These are phyloP conservation scores for Pythium vanterpoolii DNA, from an alignment of 352 stramenopile species.

Conservation along the genomic window DNA sequence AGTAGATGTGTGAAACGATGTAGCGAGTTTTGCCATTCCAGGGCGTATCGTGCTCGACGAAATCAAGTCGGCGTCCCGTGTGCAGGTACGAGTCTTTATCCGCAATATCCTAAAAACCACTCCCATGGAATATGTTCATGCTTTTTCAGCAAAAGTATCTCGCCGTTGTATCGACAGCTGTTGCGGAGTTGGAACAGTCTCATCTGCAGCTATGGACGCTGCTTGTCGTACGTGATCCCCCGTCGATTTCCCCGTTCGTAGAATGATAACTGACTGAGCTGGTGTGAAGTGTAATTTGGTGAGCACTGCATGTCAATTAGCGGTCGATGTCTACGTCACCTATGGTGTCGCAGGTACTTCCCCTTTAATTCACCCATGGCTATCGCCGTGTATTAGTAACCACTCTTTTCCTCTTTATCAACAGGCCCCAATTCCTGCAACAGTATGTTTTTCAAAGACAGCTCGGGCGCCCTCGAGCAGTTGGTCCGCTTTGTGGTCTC, in stretches of 20 bases:
- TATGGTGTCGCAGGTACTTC: slow-evolving; percentile 39
- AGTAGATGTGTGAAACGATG: background rate
- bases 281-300: slow-evolving; percentile 62
- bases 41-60: slow-evolving; percentile 58
- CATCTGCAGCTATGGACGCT: slow-evolving; percentile 69
- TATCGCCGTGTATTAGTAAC: background rate
- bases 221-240: slow-evolving; percentile 39
- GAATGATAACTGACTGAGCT: background rate
- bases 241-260: background rate
- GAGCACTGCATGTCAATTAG: slow-evolving; percentile 53
- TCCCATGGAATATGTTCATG: no score
- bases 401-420: background rate
- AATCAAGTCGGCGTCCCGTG: slow-evolving; percentile 45
- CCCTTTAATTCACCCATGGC: background rate
- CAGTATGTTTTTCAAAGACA: slow-evolving; percentile 72
- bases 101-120: no score
- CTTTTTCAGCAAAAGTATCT: slow-evolving; percentile 35
- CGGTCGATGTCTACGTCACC: slow-evolving; percentile 60
- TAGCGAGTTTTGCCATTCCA: slow-evolving; percentile 61
- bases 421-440: slow-evolving; percentile 44
- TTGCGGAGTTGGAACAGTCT: slow-evolving; percentile 59
- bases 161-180: slow-evolving; percentile 21
- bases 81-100: slow-evolving; percentile 36
- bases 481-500: slow-evolving; percentile 47
- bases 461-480: slow-evolving; percentile 51